Evolutionary conservation across 306 rosid species (phyloP).

Genomic region (Sicyos edulis): DNA sequence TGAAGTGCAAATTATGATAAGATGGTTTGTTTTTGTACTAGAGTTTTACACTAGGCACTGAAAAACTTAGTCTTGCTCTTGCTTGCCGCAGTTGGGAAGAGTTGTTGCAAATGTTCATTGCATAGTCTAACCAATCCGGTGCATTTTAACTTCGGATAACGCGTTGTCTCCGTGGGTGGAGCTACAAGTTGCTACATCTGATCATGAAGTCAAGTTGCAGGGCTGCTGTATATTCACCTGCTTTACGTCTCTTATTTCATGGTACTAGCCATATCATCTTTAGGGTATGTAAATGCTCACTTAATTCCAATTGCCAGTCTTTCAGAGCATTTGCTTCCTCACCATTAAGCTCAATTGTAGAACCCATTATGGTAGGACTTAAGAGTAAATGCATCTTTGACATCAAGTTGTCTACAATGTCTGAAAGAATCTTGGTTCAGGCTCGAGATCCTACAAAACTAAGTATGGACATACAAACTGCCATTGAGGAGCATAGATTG

Average conservation of each 20-base stretch:
- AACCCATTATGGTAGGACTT: slow-evolving; percentile 20
- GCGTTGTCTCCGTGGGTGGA: not conserved
- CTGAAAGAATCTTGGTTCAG: slow-evolving; percentile 59
- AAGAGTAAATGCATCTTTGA: slow-evolving; percentile 22
- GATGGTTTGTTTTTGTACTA: not conserved
- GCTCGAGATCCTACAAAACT: slow-evolving; percentile 68
- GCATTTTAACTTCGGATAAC: not conserved
- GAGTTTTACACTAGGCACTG: not conserved
- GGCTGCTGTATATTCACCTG: slow-evolving; percentile 11
- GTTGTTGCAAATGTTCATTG: not conserved
- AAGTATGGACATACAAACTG: slow-evolving; percentile 49
- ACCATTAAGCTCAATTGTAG: slow-evolving; percentile 26
- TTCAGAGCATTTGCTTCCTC: slow-evolving; percentile 30
- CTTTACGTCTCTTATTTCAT: slow-evolving; percentile 24
- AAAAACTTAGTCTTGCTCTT: slow-evolving; percentile 5
- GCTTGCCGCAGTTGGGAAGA: slow-evolving; percentile 10
- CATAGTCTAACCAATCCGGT: not conserved
- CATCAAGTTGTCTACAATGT: slow-evolving; percentile 33
- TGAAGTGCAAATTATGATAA: not conserved
- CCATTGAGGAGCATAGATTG: slow-evolving; percentile 43
- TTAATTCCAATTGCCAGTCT: slow-evolving; percentile 19
- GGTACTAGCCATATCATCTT: slow-evolving; percentile 23
- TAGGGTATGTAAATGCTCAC: slow-evolving; percentile 18
- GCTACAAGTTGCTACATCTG: not conserved
- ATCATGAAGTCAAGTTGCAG: slow-evolving; percentile 15